phyloP scores from a whole-genome alignment of 495 filamentous ascomycete genomes.

The Neurospora sp. region DNA sequence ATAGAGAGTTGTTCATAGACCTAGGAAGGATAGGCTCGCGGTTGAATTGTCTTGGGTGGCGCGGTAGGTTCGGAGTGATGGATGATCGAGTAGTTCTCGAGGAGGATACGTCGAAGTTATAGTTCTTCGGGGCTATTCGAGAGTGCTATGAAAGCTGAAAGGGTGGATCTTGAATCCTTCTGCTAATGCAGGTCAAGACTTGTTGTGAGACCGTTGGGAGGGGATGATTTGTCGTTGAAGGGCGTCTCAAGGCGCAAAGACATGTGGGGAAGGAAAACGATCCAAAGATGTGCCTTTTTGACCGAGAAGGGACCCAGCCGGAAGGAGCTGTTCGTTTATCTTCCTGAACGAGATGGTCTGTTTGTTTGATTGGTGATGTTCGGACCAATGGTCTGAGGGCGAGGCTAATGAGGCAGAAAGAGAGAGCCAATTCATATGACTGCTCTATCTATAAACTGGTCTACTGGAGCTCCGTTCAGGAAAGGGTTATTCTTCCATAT shows the following conservation, averaged over 20 bases:
- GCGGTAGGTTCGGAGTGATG: neutral
- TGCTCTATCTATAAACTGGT: neutral
- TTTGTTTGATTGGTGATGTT: neutral
- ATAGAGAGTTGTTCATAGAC: slow-evolving; percentile 20
- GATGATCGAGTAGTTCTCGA: neutral
- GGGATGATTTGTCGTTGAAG: neutral
- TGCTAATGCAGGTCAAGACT: neutral
- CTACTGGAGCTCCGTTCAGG: neutral
- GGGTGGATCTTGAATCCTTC: neutral
- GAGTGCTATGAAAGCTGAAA: neutral
- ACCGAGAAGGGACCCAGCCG: neutral
- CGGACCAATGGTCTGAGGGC: neutral
- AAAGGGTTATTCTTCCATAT: neutral
- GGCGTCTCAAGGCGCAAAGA: neutral
- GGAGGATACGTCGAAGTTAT: neutral
- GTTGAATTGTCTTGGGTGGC: neutral
- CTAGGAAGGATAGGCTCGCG: slow-evolving; percentile 9
- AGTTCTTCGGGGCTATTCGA: neutral
- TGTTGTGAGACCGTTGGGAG: neutral
- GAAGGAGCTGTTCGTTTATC: neutral
- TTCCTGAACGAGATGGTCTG: neutral
- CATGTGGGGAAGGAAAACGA: neutral
- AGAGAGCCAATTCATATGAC: neutral
- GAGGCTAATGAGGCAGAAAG: neutral
- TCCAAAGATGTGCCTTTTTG: neutral